These are phyloP conservation scores for Herpetomonas muscarum DNA, from an alignment of 208 protist genomes.

Conservation along the genomic window DNA sequence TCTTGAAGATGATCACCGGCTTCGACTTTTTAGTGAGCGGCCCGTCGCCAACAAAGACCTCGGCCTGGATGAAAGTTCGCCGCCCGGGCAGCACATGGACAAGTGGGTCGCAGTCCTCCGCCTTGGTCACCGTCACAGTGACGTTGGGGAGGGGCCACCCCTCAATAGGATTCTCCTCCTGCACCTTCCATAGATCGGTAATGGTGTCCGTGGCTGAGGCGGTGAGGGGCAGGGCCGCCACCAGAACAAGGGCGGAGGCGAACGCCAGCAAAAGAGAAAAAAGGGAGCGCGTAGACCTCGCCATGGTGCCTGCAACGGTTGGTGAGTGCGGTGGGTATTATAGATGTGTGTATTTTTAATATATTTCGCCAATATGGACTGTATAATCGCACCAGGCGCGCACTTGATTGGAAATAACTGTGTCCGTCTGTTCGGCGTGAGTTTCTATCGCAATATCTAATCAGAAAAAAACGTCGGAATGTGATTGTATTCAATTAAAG, in stretches of 20 bases:
- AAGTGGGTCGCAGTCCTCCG: neutral
- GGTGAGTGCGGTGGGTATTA: neutral
- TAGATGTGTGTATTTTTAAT: neutral
- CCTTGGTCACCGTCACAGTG: neutral
- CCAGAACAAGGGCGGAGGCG: neutral
- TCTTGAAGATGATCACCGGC: slow-evolving; percentile 4
- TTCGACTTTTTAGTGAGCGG: neutral
- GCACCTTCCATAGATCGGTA: too few relatives aligned
- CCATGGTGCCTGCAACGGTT: neutral
- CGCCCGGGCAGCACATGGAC: neutral
- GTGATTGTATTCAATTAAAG: too few relatives aligned
- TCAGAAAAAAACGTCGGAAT: too few relatives aligned
- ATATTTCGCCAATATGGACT: too few relatives aligned
- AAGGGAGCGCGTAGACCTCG: neutral
- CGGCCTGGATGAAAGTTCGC: neutral
- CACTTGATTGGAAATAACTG: too few relatives aligned
- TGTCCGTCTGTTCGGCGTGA: too few relatives aligned
- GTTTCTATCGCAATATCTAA: too few relatives aligned
- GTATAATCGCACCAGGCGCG: too few relatives aligned
- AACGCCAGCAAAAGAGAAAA: slow-evolving; percentile 4
- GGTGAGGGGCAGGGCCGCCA: too few relatives aligned
- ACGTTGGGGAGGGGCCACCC: too few relatives aligned
- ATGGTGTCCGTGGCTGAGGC: too few relatives aligned
- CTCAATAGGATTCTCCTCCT: too few relatives aligned
- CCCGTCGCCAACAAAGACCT: neutral